Base-by-base conservation (phyloP, 2,329 filamentous ascomycete species). In the Polychaeton citri region DNA sequence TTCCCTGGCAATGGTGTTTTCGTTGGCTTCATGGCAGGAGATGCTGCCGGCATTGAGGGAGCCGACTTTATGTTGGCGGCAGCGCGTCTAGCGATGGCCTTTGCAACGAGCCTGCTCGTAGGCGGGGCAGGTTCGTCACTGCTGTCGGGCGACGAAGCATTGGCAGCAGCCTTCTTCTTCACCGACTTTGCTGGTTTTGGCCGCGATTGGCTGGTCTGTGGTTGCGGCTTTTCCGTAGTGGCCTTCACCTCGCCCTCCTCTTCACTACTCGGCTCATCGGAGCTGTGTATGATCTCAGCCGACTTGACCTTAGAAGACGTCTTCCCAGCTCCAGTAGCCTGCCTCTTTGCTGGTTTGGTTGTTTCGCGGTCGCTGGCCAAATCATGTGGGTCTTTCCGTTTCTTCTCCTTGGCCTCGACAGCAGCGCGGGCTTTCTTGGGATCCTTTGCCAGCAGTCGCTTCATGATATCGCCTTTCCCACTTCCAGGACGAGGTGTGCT, bases 211-310 rank as follows among this genome's bases (percentile, higher is more conserved):
- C 12, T 26, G 47, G 36, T 41, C 33, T 19, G 20, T 28, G 24
- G 15, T 7, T 28, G 24, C 7, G 24, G 24, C 36, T 17, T 37
- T 28, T 21, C 15, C 12, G 40, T 40, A 6, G 40, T 39, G n/a
- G 40, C 42, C 33, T 44, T 51, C 21, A 43, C 44, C 34, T 47
- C 49, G 15, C 40, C 45, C 21, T 57, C 65, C 32, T 62, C 61
- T 30, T 45, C 50, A 35, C 49, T 51, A 17, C 58, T 66, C 35
- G 64, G 61, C 34, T 56, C 53, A 7, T 28, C 24, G 8, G 69
- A 72, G 45, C 69, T 66, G 37, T 68, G 60, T 16, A 72, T 65
- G 35, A 64, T 63, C 49, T 72, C 69, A 1, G 64, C 63, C 6
- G 68, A 72, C 49, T 72, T 72, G 54, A 67, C 62, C 45, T 68